Conservation (phyloP, 345 rosid species). For the Eutrema japonicum region DNA sequence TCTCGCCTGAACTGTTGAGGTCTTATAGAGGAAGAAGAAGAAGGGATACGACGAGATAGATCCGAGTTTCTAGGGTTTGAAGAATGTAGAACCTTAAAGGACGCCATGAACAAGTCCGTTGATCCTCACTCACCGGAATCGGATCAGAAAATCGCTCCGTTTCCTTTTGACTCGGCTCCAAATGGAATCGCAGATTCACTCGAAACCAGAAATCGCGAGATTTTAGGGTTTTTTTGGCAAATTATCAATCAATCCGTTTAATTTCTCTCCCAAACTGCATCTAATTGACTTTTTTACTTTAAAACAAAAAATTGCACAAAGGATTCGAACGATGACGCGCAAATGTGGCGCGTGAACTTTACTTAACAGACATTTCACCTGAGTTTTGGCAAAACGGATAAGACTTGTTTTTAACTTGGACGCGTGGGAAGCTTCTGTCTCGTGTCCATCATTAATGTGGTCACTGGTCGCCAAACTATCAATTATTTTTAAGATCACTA, state of each 20-base stretch:
- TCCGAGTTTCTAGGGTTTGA: constrained; percentile 65
- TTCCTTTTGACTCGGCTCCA: constrained; percentile 34
- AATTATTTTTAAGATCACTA: constrained; percentile 15
- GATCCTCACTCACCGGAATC: constrained; percentile 37
- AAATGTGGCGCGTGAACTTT: neutral
- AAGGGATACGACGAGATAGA: constrained; percentile 57
- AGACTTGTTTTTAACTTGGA: neutral
- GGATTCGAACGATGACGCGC: neutral
- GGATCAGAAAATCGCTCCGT: constrained; percentile 33
- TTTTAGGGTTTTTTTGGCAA: constrained; percentile 10
- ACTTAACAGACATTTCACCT: neutral
- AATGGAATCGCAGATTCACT: neutral
- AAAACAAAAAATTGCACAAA: neutral
- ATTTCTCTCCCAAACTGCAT: neutral
- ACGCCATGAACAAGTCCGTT: constrained; percentile 44
- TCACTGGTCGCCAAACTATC: constrained; percentile 6
- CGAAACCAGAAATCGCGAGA: constrained; percentile 9
- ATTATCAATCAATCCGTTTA: neutral
- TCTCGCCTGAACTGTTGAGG: constrained; percentile 33
- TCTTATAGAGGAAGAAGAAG: constrained; percentile 48
- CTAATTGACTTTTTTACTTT: neutral
- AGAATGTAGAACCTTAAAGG: constrained; percentile 71
- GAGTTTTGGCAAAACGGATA: neutral
- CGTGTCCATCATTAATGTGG: constrained; percentile 30
- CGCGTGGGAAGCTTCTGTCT: constrained; percentile 27